phyloP scores from a whole-genome alignment of 352 stramenopile species.

The Labyrinthula sp. region DNA sequence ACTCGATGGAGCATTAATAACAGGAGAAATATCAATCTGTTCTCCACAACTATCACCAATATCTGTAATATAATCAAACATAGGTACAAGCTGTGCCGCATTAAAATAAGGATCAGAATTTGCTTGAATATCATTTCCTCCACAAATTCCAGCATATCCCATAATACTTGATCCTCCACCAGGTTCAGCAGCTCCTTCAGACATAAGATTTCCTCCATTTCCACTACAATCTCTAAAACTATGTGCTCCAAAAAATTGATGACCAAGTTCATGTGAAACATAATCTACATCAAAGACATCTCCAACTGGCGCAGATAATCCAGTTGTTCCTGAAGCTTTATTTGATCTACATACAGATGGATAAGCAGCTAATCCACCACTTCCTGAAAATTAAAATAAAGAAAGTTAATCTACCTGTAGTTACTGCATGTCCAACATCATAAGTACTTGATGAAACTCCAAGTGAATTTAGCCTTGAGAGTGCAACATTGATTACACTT shows the following conservation, averaged over 20 bases:
- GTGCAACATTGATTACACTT: too few relatives aligned
- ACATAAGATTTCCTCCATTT: neutral
- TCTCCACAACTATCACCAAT: neutral
- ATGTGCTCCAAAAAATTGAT: constrained; percentile 1
- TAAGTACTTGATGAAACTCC: constrained; percentile 9
- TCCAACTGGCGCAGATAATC: neutral
- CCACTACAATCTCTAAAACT: neutral
- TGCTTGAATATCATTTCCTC: constrained; percentile 4
- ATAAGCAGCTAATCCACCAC: neutral
- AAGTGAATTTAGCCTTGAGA: too few relatives aligned
- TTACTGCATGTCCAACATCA: constrained; percentile 16
- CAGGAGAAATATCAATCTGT: neutral
- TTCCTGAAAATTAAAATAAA: neutral
- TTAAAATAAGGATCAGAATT: constrained; percentile 2
- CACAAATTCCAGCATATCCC: constrained; percentile 7
- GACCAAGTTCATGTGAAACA: constrained; percentile 4
- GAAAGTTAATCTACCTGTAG: constrained; percentile 1
- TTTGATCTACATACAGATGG: neutral
- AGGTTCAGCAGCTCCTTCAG: constrained; percentile 1
- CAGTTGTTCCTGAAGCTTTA: neutral
- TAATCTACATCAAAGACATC: constrained; percentile 4
- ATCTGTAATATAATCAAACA: neutral
- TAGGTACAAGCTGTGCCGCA: constrained; percentile 6
- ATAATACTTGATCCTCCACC: constrained; percentile 1
- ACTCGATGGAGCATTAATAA: neutral